These are phyloP conservation scores for Pythium sukuiense DNA, from an alignment of 352 stramenopile species.

Conservation along the genomic window DNA sequence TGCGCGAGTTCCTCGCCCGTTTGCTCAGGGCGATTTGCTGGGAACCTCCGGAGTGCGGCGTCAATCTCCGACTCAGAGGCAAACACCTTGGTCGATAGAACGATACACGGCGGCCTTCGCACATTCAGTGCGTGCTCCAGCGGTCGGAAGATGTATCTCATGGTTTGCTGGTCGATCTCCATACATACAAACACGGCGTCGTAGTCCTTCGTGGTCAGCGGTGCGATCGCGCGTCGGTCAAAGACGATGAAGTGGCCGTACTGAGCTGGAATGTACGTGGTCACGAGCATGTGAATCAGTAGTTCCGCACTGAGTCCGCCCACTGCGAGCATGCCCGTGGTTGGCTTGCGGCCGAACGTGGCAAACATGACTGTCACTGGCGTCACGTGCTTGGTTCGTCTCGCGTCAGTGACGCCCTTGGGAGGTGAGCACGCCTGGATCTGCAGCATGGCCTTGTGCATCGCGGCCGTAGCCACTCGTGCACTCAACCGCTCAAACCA, in stretches of 20 bases:
- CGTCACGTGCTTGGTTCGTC: conserved; percentile 77
- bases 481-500: conserved; percentile 70
- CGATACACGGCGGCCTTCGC: conserved; percentile 81
- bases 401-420: conserved; percentile 47
- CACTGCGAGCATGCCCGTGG: conserved; percentile 76
- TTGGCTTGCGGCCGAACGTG: conserved; percentile 85
- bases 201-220: conserved; percentile 43
- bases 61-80: conserved; percentile 23
- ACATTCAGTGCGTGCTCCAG: conserved; percentile 90
- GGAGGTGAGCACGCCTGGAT: conserved; percentile 71
- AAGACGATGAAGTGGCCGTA: conserved; percentile 92
- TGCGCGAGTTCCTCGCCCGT: conserved; percentile 86
- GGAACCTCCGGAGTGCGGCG: conserved; percentile 38
- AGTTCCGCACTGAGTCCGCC: conserved; percentile 84
- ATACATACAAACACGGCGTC: conserved; percentile 51
- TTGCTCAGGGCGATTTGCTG: conserved; percentile 87
- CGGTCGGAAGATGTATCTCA: conserved; percentile 61
- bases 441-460: conserved; percentile 61
- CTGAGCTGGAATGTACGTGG: conserved; percentile 90
- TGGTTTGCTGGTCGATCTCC: conserved; percentile 38
- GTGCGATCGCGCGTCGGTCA: conserved; percentile 65
- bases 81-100: conserved; percentile 44
- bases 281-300: conserved; percentile 91
- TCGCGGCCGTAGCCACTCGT: conserved; percentile 43
- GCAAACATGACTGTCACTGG: conserved; percentile 89